Evolutionary conservation across 192 early-diverging fungal species (phyloP).

Genomic region (Radiomyces spectabilis): DNA sequence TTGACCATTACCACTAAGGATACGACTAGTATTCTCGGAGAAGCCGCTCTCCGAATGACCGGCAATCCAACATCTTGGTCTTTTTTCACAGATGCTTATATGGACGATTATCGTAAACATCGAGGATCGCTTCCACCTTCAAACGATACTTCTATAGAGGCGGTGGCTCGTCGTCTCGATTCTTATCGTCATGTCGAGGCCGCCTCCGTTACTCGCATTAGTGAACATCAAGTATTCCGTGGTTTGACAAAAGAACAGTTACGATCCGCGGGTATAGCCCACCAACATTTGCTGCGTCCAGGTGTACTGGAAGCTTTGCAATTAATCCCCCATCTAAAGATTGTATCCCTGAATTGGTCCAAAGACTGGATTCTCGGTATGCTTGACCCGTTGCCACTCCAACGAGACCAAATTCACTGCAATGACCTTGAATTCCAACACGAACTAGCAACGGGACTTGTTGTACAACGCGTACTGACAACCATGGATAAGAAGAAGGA

Average conservation of each 20-base stretch:
- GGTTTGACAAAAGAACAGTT: neutral
- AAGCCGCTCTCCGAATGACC: neutral
- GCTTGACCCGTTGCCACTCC: neutral
- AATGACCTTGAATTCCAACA: neutral
- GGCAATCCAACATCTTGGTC: conserved; percentile 6
- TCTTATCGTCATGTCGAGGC: neutral
- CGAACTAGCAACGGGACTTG: too few species aligned
- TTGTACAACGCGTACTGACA: too few species aligned
- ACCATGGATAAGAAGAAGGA: too few species aligned
- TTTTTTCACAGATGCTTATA: conserved; percentile 5
- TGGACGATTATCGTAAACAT: conserved; percentile 1
- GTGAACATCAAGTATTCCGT: neutral
- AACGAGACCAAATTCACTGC: neutral
- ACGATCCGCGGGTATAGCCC: neutral
- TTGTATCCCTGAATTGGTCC: conserved; percentile 5
- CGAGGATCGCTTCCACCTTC: neutral
- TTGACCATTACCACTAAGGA: conserved; percentile 13
- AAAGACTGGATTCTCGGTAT: neutral
- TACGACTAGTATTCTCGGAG: conserved; percentile 5
- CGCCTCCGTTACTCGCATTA: neutral
- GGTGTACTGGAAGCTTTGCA: neutral
- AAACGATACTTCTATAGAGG: too few species aligned
- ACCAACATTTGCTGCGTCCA: neutral
- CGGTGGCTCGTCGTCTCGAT: too few species aligned
- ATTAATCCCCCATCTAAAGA: neutral